Percentiles rank a stretch among this genome's conserved stretches.
Conservation (phyloP, 139 green algal genomes). For the Nannochloris sp. region DNA sequence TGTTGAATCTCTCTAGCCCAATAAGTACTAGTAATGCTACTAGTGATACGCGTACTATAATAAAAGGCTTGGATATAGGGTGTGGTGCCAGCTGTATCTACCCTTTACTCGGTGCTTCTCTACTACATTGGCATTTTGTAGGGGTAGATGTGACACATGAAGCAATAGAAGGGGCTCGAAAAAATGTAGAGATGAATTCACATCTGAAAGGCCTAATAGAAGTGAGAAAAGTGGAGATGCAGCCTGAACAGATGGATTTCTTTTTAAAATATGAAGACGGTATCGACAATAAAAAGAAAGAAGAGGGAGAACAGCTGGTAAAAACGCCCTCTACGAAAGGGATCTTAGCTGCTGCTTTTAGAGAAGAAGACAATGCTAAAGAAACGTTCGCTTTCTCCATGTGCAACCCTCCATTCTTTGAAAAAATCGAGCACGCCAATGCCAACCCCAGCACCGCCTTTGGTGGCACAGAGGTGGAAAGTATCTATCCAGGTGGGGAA, state of each 20-base stretch:
- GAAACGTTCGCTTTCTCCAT: constrained; percentile 67
- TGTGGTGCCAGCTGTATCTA: constrained; percentile 94
- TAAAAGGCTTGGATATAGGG: constrained; percentile 76
- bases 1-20: constrained; percentile 64
- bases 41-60: neutral
- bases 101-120: constrained; percentile 75
- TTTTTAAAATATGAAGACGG: too few relatives aligned
- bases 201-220: constrained; percentile 55
- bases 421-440: constrained; percentile 59
- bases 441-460: constrained; percentile 78
- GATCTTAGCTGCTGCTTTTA: constrained; percentile 32
- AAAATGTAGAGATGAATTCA: constrained; percentile 58
- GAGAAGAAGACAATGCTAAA: constrained; percentile 14
- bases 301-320: neutral
- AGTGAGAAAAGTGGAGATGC: constrained; percentile 30
- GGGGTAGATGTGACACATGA: constrained; percentile 66
- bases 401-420: constrained; percentile 98
- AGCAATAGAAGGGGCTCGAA: constrained; percentile 37
- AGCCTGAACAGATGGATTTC: constrained; percentile 11
- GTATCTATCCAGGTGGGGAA: constrained; percentile 87
- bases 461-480: constrained; percentile 69
- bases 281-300: neutral
- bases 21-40: constrained; percentile 1
- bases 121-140: constrained; percentile 79
- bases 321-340: constrained; percentile 2